Evolutionary conservation across 305 asterid species (phyloP), one percentile per base, ranked within the genome.

Genomic region (Solanum hybrid): DNA sequence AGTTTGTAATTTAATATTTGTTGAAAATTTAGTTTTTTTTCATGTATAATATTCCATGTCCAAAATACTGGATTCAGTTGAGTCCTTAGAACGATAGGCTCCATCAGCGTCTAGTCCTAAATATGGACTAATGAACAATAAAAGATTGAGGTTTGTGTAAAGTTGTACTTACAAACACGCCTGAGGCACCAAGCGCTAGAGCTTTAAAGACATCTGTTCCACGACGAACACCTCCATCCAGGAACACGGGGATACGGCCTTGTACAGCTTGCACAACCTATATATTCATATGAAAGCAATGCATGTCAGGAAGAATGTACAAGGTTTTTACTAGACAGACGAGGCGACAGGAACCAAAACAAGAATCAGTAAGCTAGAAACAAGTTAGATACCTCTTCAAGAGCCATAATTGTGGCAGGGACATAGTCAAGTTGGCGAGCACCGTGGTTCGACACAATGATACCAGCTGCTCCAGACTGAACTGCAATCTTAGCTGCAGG

Each of bases 131-230:
- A n/a, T n/a, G n/a, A n/a, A 31, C 18, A 46, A 84, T 51, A 31
- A 20, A 33, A 85, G n/a, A 57, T 18, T 31, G 46, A 57, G 75
- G 26, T 29, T 29, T 29, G 29, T 29, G 29, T 29, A 1, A 29
- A 1, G 29, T 29, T 29, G 46, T 24, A 88, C 92, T 83, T 88
- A 90, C 92, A 88, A 90, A 90, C 11, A 90, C 86, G 87, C 89
- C 92, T 22, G 92, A 88, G 1, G 92, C 92, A 26, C 92, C 92
- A 36, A 90, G 92, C 12, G 92, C 90, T 16, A 90, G 73, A n/a
- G 92, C 92, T 84, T 90, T 90, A 69, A 90, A 90, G 89, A 90
- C 92, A 84, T 90, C 92, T n/a, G 92, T 90, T 57, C 92, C 92
- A 64, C 90, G 89, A 11, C 92, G 90, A 7, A 90, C 84, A 0